These are phyloP conservation scores for Drosera capensis DNA, from an alignment of 148 eudicot species.

Conservation along the genomic window DNA sequence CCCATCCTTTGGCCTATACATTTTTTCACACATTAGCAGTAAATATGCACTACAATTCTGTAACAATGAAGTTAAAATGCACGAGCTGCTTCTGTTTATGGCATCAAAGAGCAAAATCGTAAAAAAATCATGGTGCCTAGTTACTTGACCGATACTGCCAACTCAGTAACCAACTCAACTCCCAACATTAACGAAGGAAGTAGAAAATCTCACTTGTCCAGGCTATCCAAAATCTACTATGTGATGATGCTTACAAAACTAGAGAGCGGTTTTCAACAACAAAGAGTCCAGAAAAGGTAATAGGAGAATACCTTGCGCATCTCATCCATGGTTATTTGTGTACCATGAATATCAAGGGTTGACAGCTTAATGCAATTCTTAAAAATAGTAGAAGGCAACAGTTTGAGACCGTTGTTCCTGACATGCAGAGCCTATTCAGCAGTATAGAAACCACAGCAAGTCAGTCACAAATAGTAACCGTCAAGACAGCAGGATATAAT, in stretches of 20 bases:
- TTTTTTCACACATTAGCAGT: neutral
- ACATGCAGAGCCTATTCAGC: slow-evolving; percentile 48
- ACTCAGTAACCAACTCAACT: too few species aligned
- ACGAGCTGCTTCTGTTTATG: too few species aligned
- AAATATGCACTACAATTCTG: neutral
- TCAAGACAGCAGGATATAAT: neutral
- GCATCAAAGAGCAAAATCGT: too few species aligned
- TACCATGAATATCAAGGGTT: slow-evolving; percentile 76
- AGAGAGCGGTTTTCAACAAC: too few species aligned
- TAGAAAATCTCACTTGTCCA: too few species aligned
- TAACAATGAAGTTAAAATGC: too few species aligned
- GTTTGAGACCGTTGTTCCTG: slow-evolving; percentile 61
- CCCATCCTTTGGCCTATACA: slow-evolving; percentile 81
- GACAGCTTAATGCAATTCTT: slow-evolving; percentile 51
- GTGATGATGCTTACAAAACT: too few species aligned
- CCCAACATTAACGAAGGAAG: too few species aligned
- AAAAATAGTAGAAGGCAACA: slow-evolving; percentile 53
- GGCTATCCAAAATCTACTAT: too few species aligned
- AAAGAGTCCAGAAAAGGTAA: too few species aligned
- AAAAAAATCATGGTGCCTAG: too few species aligned
- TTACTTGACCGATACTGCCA: too few species aligned
- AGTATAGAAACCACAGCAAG: neutral
- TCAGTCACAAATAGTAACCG: neutral
- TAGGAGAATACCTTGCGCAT: slow-evolving; percentile 50
- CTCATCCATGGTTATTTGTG: slow-evolving; percentile 66